Evolutionary conservation across 169 alveolate genomes (phyloP).

Genomic region (Neospora caninum): DNA sequence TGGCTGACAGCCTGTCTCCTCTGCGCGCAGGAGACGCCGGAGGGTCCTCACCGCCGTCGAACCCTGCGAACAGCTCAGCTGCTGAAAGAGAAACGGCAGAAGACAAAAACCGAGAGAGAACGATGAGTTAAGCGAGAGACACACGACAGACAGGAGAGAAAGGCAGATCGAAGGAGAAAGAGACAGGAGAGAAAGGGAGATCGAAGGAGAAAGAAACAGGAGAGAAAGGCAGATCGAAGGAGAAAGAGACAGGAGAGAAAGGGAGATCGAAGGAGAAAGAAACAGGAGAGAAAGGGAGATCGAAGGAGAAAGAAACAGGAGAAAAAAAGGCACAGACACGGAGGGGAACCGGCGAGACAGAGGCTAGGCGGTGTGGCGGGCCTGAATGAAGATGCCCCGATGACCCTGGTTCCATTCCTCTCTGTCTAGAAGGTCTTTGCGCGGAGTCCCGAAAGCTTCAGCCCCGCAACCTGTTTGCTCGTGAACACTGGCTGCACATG

Average conservation of each 20-base stretch:
- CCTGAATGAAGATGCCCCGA: no score
- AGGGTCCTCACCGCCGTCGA: neutral
- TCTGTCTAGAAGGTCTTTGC: no score
- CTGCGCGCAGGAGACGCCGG: neutral
- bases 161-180: neutral
- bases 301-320: no score
- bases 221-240: neutral
- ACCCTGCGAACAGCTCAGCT: slow-evolving; percentile 43
- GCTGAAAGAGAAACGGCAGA: slow-evolving; percentile 4
- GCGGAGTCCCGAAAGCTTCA: no score
- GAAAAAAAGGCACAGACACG: no score
- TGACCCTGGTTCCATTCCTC: no score
- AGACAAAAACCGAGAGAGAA: neutral
- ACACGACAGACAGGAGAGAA: neutral
- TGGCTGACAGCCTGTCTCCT: neutral
- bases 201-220: neutral
- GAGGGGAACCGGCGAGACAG: no score
- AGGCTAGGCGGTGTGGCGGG: no score
- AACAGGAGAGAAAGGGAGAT: no score
- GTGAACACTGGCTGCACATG: no score
- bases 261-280: neutral
- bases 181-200: neutral
- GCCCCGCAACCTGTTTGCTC: no score
- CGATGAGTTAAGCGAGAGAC: neutral
- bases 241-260: neutral